Evolutionary conservation across 2,329 filamentous ascomycete species (phyloP), one percentile per base, ranked within the genome.

Genomic region (Aspergillus sp.): DNA sequence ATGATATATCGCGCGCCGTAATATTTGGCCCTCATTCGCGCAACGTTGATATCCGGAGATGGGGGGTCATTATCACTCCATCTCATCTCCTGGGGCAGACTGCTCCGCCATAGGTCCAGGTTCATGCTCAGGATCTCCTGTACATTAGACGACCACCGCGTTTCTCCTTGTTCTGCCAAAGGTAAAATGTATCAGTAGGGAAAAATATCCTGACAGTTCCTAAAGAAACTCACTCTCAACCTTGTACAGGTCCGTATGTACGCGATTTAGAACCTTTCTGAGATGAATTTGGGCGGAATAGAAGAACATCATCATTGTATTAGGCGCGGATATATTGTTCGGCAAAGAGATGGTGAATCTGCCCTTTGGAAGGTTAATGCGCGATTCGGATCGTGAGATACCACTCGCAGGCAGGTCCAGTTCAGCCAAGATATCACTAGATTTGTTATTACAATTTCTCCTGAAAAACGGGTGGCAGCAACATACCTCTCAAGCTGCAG

Each of bases 1-100:
- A 93, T 93, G 69, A 98, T 93, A 61, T 96, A 92, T 62, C 89
- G 85, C 0, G 91, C 93, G 18, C 95, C 95, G 80, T 93, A 98
- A 74, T 95, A 98, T 73, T 99, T 98, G 13, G 90, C 95, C 42
- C 93, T 87, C 60, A 98, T 80, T 20, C 95, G 85, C 32, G 93
- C 93, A 12, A 85, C 81, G 15, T 97, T 85, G 58, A 98, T 92
- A 48, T 96, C 87, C 0, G 69, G 73, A 0, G 92, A 84, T 1
- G 91, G 91, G 4, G 81, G 80, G 54, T 96, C 90, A 2, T 80
- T 74, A 58, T 91, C 89, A 2, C 82, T 71, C 80, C 89, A 90
- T 55, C 75, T 74, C 83, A 93, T 68, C 3, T 67, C 59, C 1
- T 72, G 62, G 0, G 81, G 81, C 5, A 86, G 74, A 12, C 76